Evolutionary conservation across 108 stramenopile genomes (phyloP).

Genomic region (Discostella stelligeroides): DNA sequence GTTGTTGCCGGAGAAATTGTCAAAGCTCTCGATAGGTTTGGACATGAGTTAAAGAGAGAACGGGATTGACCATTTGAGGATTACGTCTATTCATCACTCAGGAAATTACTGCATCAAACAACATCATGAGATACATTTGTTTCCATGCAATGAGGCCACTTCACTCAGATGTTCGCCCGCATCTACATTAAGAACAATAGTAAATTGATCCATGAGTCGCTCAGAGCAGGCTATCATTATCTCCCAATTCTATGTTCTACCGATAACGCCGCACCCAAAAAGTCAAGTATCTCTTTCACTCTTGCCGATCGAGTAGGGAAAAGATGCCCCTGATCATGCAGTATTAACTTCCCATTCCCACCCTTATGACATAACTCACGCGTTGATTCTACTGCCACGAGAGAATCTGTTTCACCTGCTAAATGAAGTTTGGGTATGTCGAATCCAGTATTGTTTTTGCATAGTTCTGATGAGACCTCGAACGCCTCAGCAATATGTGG

Average conservation of each 20-base stretch:
- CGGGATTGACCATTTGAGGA: no score
- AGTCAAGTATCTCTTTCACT: conserved; percentile 65
- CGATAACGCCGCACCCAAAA: conserved; percentile 45
- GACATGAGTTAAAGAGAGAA: conserved; percentile 24
- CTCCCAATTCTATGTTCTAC: no score
- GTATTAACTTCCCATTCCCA: conserved; percentile 61
- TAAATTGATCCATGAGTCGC: no score
- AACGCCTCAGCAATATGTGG: conserved; percentile 62
- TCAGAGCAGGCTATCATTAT: no score
- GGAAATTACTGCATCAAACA: no score
- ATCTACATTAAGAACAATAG: no score
- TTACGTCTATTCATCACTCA: no score
- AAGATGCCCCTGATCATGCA: conserved; percentile 77
- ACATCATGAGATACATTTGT: no score
- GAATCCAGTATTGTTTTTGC: conserved; percentile 35
- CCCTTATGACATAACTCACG: conserved; percentile 50
- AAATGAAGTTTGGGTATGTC: conserved; percentile 73
- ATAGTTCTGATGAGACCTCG: conserved; percentile 31
- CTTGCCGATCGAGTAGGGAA: conserved; percentile 69
- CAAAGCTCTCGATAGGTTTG: conserved; percentile 68
- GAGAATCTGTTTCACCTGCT: conserved; percentile 68
- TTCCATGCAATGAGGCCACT: no score
- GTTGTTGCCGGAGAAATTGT: conserved; percentile 65
- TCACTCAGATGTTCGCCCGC: no score
- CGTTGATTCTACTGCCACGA: conserved; percentile 63